Base-by-base conservation (phyloP, 164 flowering plant species). In the Macadamia tetraphylla region DNA sequence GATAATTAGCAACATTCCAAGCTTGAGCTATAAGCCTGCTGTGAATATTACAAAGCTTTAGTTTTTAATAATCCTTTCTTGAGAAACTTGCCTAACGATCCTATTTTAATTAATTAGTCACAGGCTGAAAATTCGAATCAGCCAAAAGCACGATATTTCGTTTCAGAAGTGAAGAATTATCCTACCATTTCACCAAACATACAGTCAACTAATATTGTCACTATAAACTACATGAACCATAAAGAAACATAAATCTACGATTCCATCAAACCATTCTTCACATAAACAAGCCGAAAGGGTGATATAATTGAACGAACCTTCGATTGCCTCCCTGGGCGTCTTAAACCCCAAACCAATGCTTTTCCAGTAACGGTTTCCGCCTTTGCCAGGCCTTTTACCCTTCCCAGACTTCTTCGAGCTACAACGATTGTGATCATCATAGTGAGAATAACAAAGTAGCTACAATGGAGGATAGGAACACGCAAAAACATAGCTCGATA, bases 241-340 rank as follows among this genome's bases (percentile, higher is more conserved):
- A 62, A 9, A 7, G 42, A 2, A 6, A 1, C 3, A 1, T 11
- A 17, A 62, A 2, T 44, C 29, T 3, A 10, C 12, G 10, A 29
- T 18, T 29, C 40, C 3, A 58, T 9, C 23, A 58, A 44, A 6
- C 15, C 14, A 17, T 11, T 23, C 29, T 57, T 43, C 55, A 31
- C 1, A 32, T 4, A 8, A 58, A 1, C 14, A 17, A 32, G 0
- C 2, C 1, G 6, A 1, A 63, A 1, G 1, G 23, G 48, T 35
- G 40, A 2, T 35, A 35, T 8, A 74, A 67, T 3, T 9, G 66
- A 57, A 8, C 2, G n/a, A 49, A 80, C 83, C 83, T 62, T 80
- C 83, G 53, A 78, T 69, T 2, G 83, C 83, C 9, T 80, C 83
- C 56, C 83, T 68, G 52, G 83, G 83, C 9, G 77, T 78, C 77